Base-by-base conservation (phyloP, 129 eudicot genomes). In the Erigeron canadensis region DNA sequence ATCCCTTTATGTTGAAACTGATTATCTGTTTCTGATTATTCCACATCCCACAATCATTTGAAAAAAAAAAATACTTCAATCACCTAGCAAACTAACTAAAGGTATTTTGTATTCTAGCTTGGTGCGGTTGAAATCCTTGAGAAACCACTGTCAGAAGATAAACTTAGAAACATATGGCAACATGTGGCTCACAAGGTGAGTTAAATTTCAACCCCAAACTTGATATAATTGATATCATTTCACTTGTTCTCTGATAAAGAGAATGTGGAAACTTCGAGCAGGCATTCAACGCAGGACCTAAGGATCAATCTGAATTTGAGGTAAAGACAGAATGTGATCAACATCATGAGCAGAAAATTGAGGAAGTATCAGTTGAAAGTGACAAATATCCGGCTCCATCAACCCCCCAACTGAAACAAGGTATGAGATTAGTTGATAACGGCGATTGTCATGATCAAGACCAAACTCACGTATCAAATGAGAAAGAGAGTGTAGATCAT, bases 321-420 rank as follows among this genome's bases (percentile, higher is more conserved):
- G 45, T 74, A 21, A 38, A 81, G 23, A 71, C 69, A 54, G 73
- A 75, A 53, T 40, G 28, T 21, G 41, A 13, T 42, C 72, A 61
- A 38, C 71, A 58, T 65, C 85, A 44, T 23, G 65, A 60, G 15
- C 65, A 60, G 8, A 60, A 60, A 5, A 50, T 65, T 34, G 72
- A 71, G 22, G 85, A 81, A 22, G 63, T 51, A 42, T 77, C 79
- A 38, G 58, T 69, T 21, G 83, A 79, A 66, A 66, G 77, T 66
- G 92, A 89, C 39, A 89, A 89, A 77, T 89, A 77, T 47, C 89
- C 91, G 10, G 92, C 96, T 66, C 96, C 96, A 37, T 89, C 92
- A 53, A 89, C 96, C 69, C 96, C 92, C 22, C 96, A 89, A 57
- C 22, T 86, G 66, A 86, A 89, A 66, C 89, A 85, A 58, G 88